Evolutionary conservation across 805 yeast species (phyloP), one percentile per base, ranked within the genome.

Genomic region (Pichia ethanolica): DNA sequence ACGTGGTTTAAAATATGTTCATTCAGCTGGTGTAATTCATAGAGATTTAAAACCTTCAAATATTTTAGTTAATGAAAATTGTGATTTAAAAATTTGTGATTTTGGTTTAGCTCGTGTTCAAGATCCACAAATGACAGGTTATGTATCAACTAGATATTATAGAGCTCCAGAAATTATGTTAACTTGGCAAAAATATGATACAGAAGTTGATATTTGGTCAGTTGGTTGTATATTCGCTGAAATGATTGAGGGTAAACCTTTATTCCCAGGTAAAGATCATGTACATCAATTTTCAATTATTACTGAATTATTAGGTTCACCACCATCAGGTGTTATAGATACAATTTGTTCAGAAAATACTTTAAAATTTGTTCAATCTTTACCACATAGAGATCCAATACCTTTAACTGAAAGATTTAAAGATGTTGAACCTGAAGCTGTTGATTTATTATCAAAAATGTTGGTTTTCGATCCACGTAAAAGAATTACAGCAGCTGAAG

Each of bases 251-350:
- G 75, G 81, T 10, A 73, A 73, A 51, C 89, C 91, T 0, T 64
- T 86, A 11, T 81, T 86, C 58, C 91, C 91, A 0, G 93, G 93
- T 2, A 89, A 88, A 64, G 99, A 95, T 66, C 99, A 93, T 65
- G 97, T 93, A 48, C 97, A 93, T 68, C 99, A 93, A 73, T 93
- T 93, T 64, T 85, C 95, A 37, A 93, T 93, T 63, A 93, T 93
- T 59, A 93, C 99, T 10, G 99, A 93, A 70, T 75, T 93, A 52
- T 74, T 93, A 54, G 72, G 99, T 0, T 85, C 96, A 3, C 99
- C 99, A 4, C 98, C 98, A 5, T 81, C 81, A 42, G 98, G 93
- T 63, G 98, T 93, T 25, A 91, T 91, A 55, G 90, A 90, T 63
- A 89, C 99, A 25, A 93, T 93, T 60, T 90, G 96, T 61, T 86